These are phyloP conservation scores for Parastagonospora nodorum DNA, from an alignment of 2,329 filamentous ascomycete genomes.

Conservation along the genomic window DNA sequence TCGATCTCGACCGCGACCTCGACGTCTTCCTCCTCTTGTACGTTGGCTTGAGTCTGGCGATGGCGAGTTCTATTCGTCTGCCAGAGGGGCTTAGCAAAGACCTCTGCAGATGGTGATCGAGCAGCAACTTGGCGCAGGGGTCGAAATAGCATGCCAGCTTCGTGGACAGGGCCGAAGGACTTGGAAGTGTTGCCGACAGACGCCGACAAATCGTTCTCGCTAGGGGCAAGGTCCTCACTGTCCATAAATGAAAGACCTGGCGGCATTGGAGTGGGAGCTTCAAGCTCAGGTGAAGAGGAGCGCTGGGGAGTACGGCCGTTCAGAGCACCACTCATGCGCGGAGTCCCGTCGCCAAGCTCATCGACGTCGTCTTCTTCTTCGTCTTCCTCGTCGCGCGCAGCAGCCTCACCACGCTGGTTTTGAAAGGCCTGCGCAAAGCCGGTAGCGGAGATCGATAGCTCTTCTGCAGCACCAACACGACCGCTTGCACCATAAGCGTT, in stretches of 20 bases:
- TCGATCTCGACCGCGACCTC: conserved; percentile 1
- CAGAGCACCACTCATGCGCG: conserved; percentile 17
- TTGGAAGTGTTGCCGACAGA: conserved; percentile 38
- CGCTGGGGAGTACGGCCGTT: conserved; percentile 7
- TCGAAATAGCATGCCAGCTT: conserved; percentile 36
- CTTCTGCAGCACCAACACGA: conserved; percentile 36
- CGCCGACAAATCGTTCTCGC: conserved; percentile 25
- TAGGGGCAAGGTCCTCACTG: conserved; percentile 23
- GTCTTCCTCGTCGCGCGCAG: conserved; percentile 26
- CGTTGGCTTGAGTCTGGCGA: conserved; percentile 1
- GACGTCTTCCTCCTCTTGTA: neutral
- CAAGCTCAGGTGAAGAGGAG: conserved; percentile 14
- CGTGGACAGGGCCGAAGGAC: conserved; percentile 40
- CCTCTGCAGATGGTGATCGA: neutral
- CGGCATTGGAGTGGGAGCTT: conserved; percentile 2
- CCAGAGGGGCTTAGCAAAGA: conserved; percentile 1
- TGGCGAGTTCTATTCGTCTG: neutral
- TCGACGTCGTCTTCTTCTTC: conserved; percentile 22
- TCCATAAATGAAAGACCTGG: conserved; percentile 23
- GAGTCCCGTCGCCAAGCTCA: conserved; percentile 16
- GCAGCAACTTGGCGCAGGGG: neutral
- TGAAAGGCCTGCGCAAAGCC: conserved; percentile 43
- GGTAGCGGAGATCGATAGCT: conserved; percentile 29
- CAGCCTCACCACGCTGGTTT: conserved; percentile 31
- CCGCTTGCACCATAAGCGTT: conserved; percentile 46